phyloP scores from a whole-genome alignment of 1,284 basidiomycete species.

The Sanguinoderma infundibulare region DNA sequence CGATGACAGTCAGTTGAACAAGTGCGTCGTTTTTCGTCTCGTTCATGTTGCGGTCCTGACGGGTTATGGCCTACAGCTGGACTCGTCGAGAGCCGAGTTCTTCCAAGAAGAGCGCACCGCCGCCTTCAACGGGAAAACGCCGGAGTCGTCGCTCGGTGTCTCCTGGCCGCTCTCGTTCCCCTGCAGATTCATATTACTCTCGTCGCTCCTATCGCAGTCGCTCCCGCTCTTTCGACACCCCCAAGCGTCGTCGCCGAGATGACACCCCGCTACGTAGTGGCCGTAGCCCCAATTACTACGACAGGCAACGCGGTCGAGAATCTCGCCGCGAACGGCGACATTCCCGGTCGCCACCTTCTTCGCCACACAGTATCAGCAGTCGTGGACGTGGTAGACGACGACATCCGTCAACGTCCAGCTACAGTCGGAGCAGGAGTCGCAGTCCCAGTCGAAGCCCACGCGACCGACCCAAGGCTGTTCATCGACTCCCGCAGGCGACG shows the following conservation, averaged over 20 bases:
- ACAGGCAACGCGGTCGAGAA: constrained; percentile 26
- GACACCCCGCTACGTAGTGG: constrained; percentile 46
- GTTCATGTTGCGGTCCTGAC: neutral
- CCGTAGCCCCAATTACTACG: constrained; percentile 39
- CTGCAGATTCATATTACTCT: constrained; percentile 65
- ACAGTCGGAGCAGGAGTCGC: constrained; percentile 49
- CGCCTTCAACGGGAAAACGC: constrained; percentile 26
- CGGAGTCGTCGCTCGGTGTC: constrained; percentile 40
- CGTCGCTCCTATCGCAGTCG: constrained; percentile 65
- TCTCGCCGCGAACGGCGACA: constrained; percentile 26
- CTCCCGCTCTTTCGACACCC: constrained; percentile 59
- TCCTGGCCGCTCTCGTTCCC: constrained; percentile 61
- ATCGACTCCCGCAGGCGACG: constrained; percentile 62
- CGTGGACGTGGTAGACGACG: constrained; percentile 36
- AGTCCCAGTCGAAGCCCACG: constrained; percentile 57
- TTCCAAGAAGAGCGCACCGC: constrained; percentile 18
- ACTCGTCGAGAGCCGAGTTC: constrained; percentile 35
- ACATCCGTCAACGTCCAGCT: constrained; percentile 36
- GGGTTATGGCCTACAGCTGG: constrained; percentile 32
- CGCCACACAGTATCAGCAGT: constrained; percentile 28
- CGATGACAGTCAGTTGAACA: constrained; percentile 70
- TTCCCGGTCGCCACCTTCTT: constrained; percentile 32
- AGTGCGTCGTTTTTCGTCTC: constrained; percentile 49
- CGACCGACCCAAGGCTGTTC: constrained; percentile 55
- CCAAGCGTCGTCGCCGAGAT: constrained; percentile 57